A percentile compares a stretch with the other conserved stretches of the same genome.
phyloP scores from a whole-genome alignment of 2,329 filamentous ascomycete species.

The Domatiomyces globalis region DNA sequence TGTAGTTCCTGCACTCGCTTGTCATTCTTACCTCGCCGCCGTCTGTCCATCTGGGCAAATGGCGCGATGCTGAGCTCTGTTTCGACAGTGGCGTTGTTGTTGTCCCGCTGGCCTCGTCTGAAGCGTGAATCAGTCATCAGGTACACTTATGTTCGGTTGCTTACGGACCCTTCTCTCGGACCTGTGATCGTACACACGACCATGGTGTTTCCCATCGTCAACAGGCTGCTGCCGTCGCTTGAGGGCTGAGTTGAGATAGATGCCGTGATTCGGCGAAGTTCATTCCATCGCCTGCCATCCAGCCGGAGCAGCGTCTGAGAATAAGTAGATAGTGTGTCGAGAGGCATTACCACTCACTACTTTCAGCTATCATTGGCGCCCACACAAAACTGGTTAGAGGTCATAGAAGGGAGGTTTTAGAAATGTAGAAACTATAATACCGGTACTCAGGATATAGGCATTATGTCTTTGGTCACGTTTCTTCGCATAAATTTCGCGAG shows the following conservation, averaged over 20 bases:
- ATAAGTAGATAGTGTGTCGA: constrained; percentile 88
- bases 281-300: constrained; percentile 88
- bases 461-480: constrained; percentile 1
- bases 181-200: constrained; percentile 86
- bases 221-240: constrained; percentile 81
- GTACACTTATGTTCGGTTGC: not conserved
- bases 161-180: constrained; percentile 50
- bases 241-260: constrained; percentile 86
- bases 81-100: constrained; percentile 16
- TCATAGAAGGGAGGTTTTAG: not conserved
- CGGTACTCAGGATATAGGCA: not conserved
- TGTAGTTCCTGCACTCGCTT: constrained; percentile 50
- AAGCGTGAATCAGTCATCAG: not conserved
- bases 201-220: constrained; percentile 96
- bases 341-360: constrained; percentile 51
- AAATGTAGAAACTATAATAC: not conserved
- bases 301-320: constrained; percentile 69
- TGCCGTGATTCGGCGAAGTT: constrained; percentile 74
- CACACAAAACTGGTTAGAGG: too few relatives aligned
- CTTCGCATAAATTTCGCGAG: constrained; percentile 6
- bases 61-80: constrained; percentile 18
- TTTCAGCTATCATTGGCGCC: not conserved
- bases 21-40: constrained; percentile 13
- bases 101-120: constrained; percentile 18
- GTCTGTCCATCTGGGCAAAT: constrained; percentile 17